Percentiles rank a stretch among this genome's conserved stretches.
Conservation (phyloP, 2,329 filamentous ascomycete species). For the Aspergillus carbonarius region DNA sequence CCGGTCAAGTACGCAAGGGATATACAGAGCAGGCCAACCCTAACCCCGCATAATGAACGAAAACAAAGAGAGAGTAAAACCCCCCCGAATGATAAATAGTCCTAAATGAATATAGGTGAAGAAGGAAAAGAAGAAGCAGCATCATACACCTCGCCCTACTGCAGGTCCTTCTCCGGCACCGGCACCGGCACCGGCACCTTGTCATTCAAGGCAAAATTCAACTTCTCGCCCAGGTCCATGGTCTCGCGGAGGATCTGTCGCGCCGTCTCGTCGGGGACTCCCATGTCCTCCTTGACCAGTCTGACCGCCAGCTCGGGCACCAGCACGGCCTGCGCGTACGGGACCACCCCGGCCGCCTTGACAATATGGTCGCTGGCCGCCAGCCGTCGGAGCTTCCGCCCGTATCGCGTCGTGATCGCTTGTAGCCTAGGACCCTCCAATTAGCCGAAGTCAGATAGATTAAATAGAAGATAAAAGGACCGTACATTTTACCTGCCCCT, state of each 20-base stretch:
- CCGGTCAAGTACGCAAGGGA: background rate
- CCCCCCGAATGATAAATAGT: no score
- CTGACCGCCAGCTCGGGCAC: constrained; percentile 66
- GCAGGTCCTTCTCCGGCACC: constrained; percentile 14
- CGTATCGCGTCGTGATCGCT: constrained; percentile 62
- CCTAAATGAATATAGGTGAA: no score
- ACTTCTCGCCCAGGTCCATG: constrained; percentile 63
- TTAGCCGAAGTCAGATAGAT: background rate
- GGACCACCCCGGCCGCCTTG: constrained; percentile 63
- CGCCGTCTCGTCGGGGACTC: constrained; percentile 47
- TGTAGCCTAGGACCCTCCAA: constrained; percentile 42
- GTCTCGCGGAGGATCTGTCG: constrained; percentile 65
- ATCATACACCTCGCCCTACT: no score
- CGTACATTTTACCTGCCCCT: constrained; percentile 70
- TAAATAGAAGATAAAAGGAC: constrained; percentile 26
- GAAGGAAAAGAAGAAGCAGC: no score
- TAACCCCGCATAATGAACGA: background rate
- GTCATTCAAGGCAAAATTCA: constrained; percentile 66
- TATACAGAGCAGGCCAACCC: background rate
- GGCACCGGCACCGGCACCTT: constrained; percentile 43
- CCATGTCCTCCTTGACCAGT: constrained; percentile 61
- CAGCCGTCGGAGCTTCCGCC: constrained; percentile 58
- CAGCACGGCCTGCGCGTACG: constrained; percentile 71
- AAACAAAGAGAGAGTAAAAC: no score
- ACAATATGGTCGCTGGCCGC: constrained; percentile 66